Conservation (phyloP, 1,284 basidiomycete genomes). For the Kalmanozyma brasiliensis region DNA sequence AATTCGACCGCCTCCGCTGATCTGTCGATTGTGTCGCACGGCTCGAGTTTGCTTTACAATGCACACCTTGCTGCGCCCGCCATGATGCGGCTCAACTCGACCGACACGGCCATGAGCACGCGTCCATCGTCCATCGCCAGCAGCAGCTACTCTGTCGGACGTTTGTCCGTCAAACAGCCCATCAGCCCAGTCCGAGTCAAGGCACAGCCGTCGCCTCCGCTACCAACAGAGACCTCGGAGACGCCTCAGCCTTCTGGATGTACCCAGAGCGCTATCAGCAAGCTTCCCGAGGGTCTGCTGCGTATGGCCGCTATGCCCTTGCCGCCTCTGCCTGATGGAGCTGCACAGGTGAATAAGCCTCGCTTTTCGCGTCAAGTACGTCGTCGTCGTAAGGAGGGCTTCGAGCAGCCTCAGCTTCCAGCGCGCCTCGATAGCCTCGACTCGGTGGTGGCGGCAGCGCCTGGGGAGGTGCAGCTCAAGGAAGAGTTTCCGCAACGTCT, state of each 20-base stretch:
- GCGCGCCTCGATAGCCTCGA: slow-evolving; percentile 34
- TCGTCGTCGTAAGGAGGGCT: slow-evolving; percentile 26
- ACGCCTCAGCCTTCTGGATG: slow-evolving; percentile 11
- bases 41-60: slow-evolving; percentile 36
- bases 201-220: slow-evolving; percentile 8
- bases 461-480: slow-evolving; percentile 16
- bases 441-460: slow-evolving; percentile 28
- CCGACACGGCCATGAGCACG: slow-evolving; percentile 25
- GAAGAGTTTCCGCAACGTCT: slow-evolving; percentile 40
- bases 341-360: slow-evolving; percentile 3
- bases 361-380: slow-evolving; percentile 22
- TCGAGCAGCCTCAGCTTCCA: slow-evolving; percentile 17
- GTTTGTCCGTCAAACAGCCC: slow-evolving; percentile 20
- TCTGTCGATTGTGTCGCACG: slow-evolving; percentile 29
- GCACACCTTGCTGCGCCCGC: slow-evolving; percentile 18
- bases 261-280: not conserved
- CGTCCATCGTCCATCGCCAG: slow-evolving; percentile 38
- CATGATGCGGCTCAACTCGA: slow-evolving; percentile 19
- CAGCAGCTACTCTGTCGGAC: slow-evolving; percentile 26
- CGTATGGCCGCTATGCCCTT: slow-evolving; percentile 31
- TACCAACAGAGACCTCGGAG: slow-evolving; percentile 14
- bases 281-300: slow-evolving; percentile 10
- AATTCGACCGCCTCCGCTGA: slow-evolving; percentile 34
- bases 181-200: slow-evolving; percentile 25
- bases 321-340: slow-evolving; percentile 22